A percentile compares a stretch with the other conserved stretches of the same genome.
Evolutionary conservation across 768 basidiomycete genomes (phyloP).

Genomic region (Phanerochaete sordida): DNA sequence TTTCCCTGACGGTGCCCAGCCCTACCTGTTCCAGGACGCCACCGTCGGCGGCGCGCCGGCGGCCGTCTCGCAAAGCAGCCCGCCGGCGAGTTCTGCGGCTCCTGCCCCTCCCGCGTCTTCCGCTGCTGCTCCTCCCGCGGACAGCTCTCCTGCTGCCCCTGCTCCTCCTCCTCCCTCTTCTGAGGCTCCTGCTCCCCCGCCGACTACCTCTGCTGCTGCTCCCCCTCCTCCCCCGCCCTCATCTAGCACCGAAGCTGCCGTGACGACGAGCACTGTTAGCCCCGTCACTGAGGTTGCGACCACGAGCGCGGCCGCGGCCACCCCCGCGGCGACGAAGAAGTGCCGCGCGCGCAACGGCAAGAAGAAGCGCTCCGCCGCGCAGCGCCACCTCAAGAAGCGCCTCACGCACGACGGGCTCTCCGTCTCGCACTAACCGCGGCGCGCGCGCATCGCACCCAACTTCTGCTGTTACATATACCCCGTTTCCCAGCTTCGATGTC

Average conservation of each 20-base stretch:
- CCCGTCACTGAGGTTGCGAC: background rate
- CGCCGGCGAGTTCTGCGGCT: background rate
- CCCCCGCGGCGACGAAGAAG: background rate
- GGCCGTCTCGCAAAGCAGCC: background rate
- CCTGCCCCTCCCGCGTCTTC: background rate
- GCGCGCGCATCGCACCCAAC: background rate
- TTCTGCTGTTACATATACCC: conserved; percentile 7
- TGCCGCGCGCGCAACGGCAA: background rate
- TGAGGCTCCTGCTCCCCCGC: background rate
- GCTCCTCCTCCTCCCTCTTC: background rate
- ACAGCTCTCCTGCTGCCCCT: background rate
- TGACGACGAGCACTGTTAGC: background rate
- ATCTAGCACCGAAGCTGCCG: background rate
- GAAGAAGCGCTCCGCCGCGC: conserved; percentile 4
- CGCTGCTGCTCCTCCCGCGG: background rate
- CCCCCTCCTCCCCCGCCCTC: background rate
- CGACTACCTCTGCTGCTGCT: background rate
- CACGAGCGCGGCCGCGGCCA: background rate
- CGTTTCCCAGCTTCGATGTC: background rate
- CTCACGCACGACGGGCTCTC: conserved; percentile 3
- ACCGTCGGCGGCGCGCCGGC: conserved; percentile 14
- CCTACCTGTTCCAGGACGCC: conserved; percentile 61
- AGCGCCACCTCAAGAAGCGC: conserved; percentile 14
- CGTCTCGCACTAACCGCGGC: conserved; percentile 2
- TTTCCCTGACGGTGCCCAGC: conserved; percentile 68